Evolutionary conservation across 495 filamentous ascomycete genomes (phyloP).

Genomic region (Tuber umbilicatum): DNA sequence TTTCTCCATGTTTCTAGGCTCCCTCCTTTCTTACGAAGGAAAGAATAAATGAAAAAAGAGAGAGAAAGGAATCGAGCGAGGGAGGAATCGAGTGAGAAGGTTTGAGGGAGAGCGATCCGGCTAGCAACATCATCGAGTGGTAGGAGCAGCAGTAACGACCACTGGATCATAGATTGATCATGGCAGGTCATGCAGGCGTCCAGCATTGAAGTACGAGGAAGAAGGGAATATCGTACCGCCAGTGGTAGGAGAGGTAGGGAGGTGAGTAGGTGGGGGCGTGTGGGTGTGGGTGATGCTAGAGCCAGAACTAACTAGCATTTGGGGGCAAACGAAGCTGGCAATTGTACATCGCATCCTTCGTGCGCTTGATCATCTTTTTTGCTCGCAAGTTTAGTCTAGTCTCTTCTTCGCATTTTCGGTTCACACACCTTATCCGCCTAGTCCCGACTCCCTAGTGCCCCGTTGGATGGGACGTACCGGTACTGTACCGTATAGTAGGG

Average conservation of each 20-base stretch:
- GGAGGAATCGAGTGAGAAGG: background rate
- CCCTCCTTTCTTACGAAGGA: background rate
- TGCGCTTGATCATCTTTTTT: background rate
- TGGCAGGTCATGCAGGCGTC: constrained; percentile 31
- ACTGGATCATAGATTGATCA: constrained; percentile 32
- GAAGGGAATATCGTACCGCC: background rate
- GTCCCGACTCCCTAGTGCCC: constrained; percentile 24
- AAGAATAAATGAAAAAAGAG: background rate
- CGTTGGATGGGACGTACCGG: constrained; percentile 15
- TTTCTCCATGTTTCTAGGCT: background rate
- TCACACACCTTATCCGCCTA: constrained; percentile 38
- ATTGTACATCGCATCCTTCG: background rate
- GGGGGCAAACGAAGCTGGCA: background rate
- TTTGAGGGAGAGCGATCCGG: background rate
- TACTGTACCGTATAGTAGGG: too few relatives aligned
- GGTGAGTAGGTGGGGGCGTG: background rate
- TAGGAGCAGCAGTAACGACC: constrained; percentile 30
- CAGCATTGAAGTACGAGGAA: constrained; percentile 8
- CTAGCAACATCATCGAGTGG: background rate
- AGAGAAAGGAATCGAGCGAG: too few relatives aligned
- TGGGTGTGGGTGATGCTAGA: too few relatives aligned
- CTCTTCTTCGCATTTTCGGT: constrained; percentile 35
- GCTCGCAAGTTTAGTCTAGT: background rate
- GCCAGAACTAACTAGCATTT: background rate
- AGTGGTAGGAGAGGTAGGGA: background rate